Evolutionary conservation across 306 rosid species (phyloP), one percentile per base, ranked within the genome.

Genomic region (Quercus robur): DNA sequence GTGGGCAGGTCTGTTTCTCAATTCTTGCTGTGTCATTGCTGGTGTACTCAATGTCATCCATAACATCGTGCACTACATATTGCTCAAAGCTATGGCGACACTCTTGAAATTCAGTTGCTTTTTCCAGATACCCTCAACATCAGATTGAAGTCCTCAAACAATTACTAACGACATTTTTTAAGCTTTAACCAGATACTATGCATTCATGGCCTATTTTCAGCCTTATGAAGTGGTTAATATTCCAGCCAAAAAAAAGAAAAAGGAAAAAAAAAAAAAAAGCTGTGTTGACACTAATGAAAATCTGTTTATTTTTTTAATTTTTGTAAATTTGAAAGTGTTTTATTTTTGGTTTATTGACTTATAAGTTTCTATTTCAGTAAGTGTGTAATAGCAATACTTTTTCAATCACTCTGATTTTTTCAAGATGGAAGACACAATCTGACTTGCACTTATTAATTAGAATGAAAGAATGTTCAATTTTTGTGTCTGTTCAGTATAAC

Each of bases 1-100:
- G 21, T 63, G 98, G 99, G 51, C 99, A 95, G 99, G 99, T 95
- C 41, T 77, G 85, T 63, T 78, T 84, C 77, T 38, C 8, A 56
- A 20, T 67, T 64, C 56, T 49, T 62, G 25, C 54, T 81, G 18
- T 49, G 71, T 31, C 71, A 66, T 31, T 30, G 49, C 46, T 66
- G 49, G 11, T 20, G 31, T 6, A 18, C 9, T 62, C 46, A 66
- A 30, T 31, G 46, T 66, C 13, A 31, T 7, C 18, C 20, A 14
- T 66, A 66, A 18, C 20, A 41, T 20, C 3, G 5, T 11, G 15
- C 5, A 4, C 28, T n/a, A 57, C 10, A 57, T 57, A 57, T 57
- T 57, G 25, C 28, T 57, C 9, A 19, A 57, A 57, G 63, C 33
- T 31, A 0, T 31, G 17, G 62, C 2, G 10, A 20, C 10, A 2